Base-by-base conservation (phyloP, 2,329 filamentous ascomycete species). In the Aspergillus sp. region DNA sequence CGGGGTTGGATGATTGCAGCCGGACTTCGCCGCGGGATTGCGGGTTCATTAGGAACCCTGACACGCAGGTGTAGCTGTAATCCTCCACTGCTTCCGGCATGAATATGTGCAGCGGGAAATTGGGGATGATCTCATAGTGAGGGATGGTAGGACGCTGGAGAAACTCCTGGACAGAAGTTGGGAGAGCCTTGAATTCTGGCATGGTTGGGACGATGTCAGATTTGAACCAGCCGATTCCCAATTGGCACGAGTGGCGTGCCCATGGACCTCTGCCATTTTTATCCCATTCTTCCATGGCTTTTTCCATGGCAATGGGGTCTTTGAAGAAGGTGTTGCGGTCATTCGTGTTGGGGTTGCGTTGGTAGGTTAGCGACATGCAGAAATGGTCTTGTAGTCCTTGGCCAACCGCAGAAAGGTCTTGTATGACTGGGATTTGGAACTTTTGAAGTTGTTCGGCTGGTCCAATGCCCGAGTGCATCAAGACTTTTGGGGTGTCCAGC, bases 121-220 rank as follows among this genome's bases (percentile, higher is more conserved):
- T 74, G 1, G 69, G 74, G 7, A 75, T 47, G 13, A 83, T 60
- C 54, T 85, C 82, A 53, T 74, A 82, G 43, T 78, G 73, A 0
- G 82, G 82, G 2, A 84, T 70, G 0, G 76, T 80, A 12, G 73
- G 67, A 17, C 68, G 68, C 39, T 58, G 60, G 1, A 84, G 59
- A 50, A 72, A 75, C 0, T 64, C 59, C 54, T 77, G 71, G 7
- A 72, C 66, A 0, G 66, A 47, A 0, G 53, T 46, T 0, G 78
- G 73, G 0, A 85, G 66, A 1, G 62, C 71, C 37, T 73, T 61
- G 58, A 80, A 82, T 55, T 84, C 77, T 0, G 68, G 53, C 0
- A 68, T 71, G 1, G 60, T 47, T 1, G 64, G 56, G 2, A 81
- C 56, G 1, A 55, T 53, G 5, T 72, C 66, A 0, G 71, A 65